A percentile compares a stretch with the other conserved stretches of the same genome.
These are phyloP conservation scores for Catharanthus roseus DNA, from an alignment of 257 asterid species.

Conservation along the genomic window DNA sequence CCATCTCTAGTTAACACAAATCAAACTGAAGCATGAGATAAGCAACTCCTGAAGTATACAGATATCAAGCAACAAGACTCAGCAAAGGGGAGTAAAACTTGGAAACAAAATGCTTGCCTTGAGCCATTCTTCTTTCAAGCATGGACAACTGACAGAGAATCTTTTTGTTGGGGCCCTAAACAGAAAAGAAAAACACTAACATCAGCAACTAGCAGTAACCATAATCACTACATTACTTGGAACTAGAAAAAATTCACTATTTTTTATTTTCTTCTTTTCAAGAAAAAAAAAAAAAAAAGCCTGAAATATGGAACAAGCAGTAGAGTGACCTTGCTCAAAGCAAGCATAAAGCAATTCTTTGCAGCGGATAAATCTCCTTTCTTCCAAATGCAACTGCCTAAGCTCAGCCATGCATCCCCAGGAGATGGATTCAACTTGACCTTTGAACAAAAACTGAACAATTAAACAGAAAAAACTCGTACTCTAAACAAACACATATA, in stretches of 20 bases:
- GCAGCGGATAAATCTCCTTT: conserved; percentile 80
- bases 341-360: conserved; percentile 76
- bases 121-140: conserved; percentile 91
- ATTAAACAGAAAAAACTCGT: background rate
- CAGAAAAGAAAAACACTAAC: conserved; percentile 6
- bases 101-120: conserved; percentile 42
- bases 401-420: conserved; percentile 85
- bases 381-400: conserved; percentile 97
- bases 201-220: conserved; percentile 5
- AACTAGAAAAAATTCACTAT: background rate
- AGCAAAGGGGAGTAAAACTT: background rate
- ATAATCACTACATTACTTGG: background rate
- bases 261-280: background rate
- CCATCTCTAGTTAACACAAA: background rate
- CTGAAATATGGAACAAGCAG: conserved; percentile 10
- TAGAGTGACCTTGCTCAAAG: conserved; percentile 68
- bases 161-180: conserved; percentile 73
- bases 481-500: background rate
- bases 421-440: conserved; percentile 90
- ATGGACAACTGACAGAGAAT: conserved; percentile 89
- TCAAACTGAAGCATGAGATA: background rate
- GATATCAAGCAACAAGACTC: background rate
- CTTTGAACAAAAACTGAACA: conserved; percentile 24
- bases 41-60: background rate
- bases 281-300: background rate